Percentiles rank a stretch among this genome's conserved stretches.
These are phyloP conservation scores for Mycena olivaceomarginata DNA, from an alignment of 768 basidiomycete species.

Conservation along the genomic window DNA sequence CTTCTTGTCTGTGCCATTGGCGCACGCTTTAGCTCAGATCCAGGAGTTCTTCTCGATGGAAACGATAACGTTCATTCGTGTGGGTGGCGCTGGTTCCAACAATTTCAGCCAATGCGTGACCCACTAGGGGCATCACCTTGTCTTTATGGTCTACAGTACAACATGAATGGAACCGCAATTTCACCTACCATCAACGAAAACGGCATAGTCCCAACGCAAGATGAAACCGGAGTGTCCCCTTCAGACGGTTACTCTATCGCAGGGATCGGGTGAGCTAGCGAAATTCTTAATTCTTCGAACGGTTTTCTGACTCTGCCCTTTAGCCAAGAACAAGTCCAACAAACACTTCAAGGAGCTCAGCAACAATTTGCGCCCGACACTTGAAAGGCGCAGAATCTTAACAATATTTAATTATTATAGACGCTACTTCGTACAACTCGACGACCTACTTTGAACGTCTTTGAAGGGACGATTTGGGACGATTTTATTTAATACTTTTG, in stretches of 20 bases:
- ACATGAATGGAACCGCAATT: slow-evolving; percentile 67
- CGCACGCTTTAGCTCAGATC: slow-evolving; percentile 76
- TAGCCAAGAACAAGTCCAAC: slow-evolving; percentile 56
- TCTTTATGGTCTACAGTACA: slow-evolving; percentile 86
- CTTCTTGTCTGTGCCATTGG: slow-evolving; percentile 77
- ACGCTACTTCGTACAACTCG: slow-evolving; percentile 1
- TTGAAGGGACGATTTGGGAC: slow-evolving; percentile 29
- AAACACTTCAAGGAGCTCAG: slow-evolving; percentile 53
- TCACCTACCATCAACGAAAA: slow-evolving; percentile 57
- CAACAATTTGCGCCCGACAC: slow-evolving; percentile 58
- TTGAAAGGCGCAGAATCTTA: slow-evolving; percentile 25
- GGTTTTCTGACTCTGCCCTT: not conserved
- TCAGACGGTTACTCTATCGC: slow-evolving; percentile 78
- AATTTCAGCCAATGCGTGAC: slow-evolving; percentile 78
- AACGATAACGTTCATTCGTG: slow-evolving; percentile 64
- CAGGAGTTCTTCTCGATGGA: slow-evolving; percentile 71
- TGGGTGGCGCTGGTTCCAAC: slow-evolving; percentile 82
- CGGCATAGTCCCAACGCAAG: slow-evolving; percentile 50
- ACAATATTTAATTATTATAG: not conserved
- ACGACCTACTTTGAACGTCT: slow-evolving; percentile 9
- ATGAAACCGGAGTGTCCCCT: slow-evolving; percentile 71
- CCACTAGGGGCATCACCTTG: slow-evolving; percentile 75
- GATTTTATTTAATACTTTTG: slow-evolving; percentile 29
- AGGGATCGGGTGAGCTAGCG: slow-evolving; percentile 59
- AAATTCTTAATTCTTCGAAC: not conserved